These are phyloP conservation scores for Pestalotiopsis sp. DNA, from an alignment of 2,329 filamentous ascomycete species.

Conservation along the genomic window DNA sequence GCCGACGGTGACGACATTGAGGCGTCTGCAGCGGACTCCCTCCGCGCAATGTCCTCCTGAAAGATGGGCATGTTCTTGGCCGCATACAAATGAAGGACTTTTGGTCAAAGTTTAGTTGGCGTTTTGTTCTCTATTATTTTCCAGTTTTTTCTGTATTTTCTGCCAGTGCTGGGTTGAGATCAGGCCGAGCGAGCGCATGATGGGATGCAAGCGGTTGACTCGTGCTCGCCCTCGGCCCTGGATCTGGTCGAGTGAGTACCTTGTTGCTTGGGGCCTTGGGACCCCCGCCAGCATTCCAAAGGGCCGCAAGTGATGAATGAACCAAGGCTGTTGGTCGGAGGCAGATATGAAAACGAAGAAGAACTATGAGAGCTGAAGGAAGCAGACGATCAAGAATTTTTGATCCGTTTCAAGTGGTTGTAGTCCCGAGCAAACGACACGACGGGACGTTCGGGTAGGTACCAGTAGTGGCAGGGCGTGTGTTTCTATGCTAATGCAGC, in stretches of 20 bases:
- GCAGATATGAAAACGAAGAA: neutral
- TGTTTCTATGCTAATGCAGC: neutral
- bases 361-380: neutral
- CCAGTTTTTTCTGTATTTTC: conserved; percentile 10
- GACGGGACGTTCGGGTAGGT: neutral
- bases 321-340: neutral
- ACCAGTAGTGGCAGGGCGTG: neutral
- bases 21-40: conserved; percentile 27
- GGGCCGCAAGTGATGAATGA: neutral
- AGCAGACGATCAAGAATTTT: neutral
- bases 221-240: conserved; percentile 13
- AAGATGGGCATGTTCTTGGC: conserved; percentile 58
- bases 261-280: neutral
- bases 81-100: conserved; percentile 8
- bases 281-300: neutral
- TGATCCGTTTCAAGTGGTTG: conserved; percentile 1
- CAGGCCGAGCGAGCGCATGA: neutral
- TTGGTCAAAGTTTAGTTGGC: neutral
- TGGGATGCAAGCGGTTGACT: conserved; percentile 16
- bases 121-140: conserved; percentile 1
- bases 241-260: conserved; percentile 14
- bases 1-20: conserved; percentile 25
- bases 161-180: neutral
- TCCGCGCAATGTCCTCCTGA: conserved; percentile 50
- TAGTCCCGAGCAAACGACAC: neutral